Evolutionary conservation across 2,329 filamentous ascomycete genomes (phyloP).

Genomic region (Whalleya microplaca): DNA sequence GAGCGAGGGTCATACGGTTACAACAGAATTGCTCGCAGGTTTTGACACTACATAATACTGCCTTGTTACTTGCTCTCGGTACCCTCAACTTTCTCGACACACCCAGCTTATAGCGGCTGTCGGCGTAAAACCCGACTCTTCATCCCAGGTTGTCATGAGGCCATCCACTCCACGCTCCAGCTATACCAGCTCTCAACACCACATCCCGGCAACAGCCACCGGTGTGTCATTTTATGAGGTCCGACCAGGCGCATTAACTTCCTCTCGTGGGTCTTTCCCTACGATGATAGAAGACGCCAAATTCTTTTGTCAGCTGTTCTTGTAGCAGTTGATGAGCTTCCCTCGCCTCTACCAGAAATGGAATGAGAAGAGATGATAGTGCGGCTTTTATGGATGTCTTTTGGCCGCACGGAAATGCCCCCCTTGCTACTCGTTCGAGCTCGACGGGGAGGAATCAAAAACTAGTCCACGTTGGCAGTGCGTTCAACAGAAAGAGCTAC

Average conservation of each 20-base stretch:
- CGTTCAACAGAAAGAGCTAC: conserved; percentile 75
- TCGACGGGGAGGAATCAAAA: conserved; percentile 83
- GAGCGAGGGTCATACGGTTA: conserved; percentile 47
- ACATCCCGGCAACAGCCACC: conserved; percentile 44
- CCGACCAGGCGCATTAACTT: conserved; percentile 63
- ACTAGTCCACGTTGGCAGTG: conserved; percentile 89
- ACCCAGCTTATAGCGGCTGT: conserved; percentile 25
- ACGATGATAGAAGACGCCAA: conserved; percentile 54
- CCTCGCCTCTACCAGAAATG: conserved; percentile 54
- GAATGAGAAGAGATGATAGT: conserved; percentile 55
- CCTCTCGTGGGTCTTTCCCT: conserved; percentile 47
- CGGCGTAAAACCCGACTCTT: conserved; percentile 27
- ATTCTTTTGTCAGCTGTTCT: conserved; percentile 37
- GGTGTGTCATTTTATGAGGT: conserved; percentile 53
- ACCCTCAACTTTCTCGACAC: conserved; percentile 40
- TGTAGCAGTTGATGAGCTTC: conserved; percentile 36
- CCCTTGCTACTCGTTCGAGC: conserved; percentile 50
- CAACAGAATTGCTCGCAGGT: conserved; percentile 50
- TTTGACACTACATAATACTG: conserved; percentile 38
- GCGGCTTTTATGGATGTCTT: conserved; percentile 96
- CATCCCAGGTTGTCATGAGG: conserved; percentile 17
- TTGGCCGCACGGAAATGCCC: conserved; percentile 80
- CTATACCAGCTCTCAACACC: conserved; percentile 44
- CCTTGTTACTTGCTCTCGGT: conserved; percentile 48
- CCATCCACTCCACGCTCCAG: conserved; percentile 34